A percentile compares a stretch with the other conserved stretches of the same genome.
These are phyloP conservation scores for Verticillium zaregamsianum DNA, from an alignment of 2,329 filamentous ascomycete genomes.

Conservation along the genomic window DNA sequence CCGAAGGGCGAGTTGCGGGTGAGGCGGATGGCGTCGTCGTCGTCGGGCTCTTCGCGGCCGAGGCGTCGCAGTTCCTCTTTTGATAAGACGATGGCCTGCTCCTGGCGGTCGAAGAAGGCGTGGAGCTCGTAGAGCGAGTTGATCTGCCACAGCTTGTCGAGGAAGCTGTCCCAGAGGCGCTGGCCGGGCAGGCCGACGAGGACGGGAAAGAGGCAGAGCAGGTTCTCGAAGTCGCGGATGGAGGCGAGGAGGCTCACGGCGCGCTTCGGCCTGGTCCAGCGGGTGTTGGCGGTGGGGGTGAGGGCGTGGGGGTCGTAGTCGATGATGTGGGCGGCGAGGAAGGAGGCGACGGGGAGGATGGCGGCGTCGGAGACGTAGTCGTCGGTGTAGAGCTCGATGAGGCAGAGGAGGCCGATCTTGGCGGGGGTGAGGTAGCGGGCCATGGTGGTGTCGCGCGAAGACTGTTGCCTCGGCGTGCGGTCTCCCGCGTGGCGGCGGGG, in stretches of 20 bases:
- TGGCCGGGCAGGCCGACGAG: conserved; percentile 63
- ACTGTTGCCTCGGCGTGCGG: no score
- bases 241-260: conserved; percentile 49
- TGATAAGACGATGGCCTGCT: conserved; percentile 54
- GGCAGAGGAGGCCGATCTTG: conserved; percentile 75
- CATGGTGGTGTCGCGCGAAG: conserved; percentile 50
- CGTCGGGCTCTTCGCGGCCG: conserved; percentile 33
- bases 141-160: conserved; percentile 78
- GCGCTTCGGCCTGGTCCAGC: conserved; percentile 45
- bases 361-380: conserved; percentile 63
- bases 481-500: no score
- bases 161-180: conserved; percentile 82
- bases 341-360: conserved; percentile 73
- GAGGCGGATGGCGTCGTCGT: conserved; percentile 48
- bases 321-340: conserved; percentile 69
- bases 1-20: conserved; percentile 76
- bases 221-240: conserved; percentile 55
- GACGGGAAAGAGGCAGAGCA: conserved; percentile 49
- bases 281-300: no score
- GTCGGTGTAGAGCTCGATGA: conserved; percentile 78
- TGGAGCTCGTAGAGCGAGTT: conserved; percentile 79
- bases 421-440: conserved; percentile 83
- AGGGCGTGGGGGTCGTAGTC: conserved; percentile 41
- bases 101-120: conserved; percentile 63
- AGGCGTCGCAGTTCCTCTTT: conserved; percentile 56